These are phyloP conservation scores for Zelonia costaricensis DNA, from an alignment of 208 protist genomes.

Conservation along the genomic window DNA sequence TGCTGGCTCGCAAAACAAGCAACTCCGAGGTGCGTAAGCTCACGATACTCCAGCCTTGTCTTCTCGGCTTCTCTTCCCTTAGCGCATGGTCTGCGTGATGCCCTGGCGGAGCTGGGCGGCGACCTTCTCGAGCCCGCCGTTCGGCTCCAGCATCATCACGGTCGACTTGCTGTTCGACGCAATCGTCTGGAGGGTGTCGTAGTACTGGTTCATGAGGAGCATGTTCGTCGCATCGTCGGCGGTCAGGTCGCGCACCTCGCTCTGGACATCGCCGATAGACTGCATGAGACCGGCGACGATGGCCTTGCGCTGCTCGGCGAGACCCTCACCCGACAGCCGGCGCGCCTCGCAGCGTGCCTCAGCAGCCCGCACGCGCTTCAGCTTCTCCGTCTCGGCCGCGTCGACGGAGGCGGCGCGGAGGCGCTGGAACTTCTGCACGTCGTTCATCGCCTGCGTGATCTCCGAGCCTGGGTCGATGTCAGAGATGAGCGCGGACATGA, in stretches of 20 bases:
- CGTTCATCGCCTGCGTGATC: slow-evolving; percentile 75
- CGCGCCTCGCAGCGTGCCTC: slow-evolving; percentile 71
- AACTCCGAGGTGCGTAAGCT: too few species aligned
- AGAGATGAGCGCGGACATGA: slow-evolving; percentile 70
- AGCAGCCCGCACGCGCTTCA: slow-evolving; percentile 63
- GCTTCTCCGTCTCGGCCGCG: slow-evolving; percentile 75
- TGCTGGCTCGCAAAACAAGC: too few species aligned
- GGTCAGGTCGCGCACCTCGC: slow-evolving; percentile 46
- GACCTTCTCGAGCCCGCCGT: slow-evolving; percentile 56
- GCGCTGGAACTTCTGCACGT: slow-evolving; percentile 70
- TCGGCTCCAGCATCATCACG: slow-evolving; percentile 62
- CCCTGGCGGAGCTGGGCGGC: slow-evolving; percentile 49
- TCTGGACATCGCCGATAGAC: slow-evolving; percentile 45
- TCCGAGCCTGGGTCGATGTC: slow-evolving; percentile 66
- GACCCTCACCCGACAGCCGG: slow-evolving; percentile 55
- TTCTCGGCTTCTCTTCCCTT: neutral
- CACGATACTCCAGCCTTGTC: slow-evolving; percentile 2
- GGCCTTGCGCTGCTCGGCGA: slow-evolving; percentile 74
- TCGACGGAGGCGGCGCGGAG: slow-evolving; percentile 78
- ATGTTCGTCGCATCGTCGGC: slow-evolving; percentile 64
- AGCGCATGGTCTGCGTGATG: slow-evolving; percentile 43
- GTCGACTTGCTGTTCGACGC: slow-evolving; percentile 35
- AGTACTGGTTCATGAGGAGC: slow-evolving; percentile 86
- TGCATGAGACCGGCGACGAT: slow-evolving; percentile 64
- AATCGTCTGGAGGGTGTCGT: slow-evolving; percentile 69